These are phyloP conservation scores for Zygoascus biomembranicola DNA, from an alignment of 805 yeast genomes.

Conservation along the genomic window DNA sequence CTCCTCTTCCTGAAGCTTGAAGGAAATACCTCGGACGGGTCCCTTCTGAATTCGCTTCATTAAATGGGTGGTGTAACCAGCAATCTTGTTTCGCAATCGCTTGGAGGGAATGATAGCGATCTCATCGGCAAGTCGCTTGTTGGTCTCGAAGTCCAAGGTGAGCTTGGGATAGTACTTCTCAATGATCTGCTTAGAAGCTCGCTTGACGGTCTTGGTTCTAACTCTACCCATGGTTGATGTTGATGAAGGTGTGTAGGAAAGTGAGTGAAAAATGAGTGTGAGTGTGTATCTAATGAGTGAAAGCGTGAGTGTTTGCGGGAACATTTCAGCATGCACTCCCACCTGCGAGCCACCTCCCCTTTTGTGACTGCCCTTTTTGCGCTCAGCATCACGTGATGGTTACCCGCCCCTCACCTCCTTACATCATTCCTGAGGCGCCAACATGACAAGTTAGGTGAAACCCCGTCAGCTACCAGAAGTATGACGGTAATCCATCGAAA, in stretches of 20 bases:
- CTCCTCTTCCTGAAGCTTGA: slow-evolving; percentile 99
- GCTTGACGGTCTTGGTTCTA: slow-evolving; percentile 99
- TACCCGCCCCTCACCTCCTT: not conserved
- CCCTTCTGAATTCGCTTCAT: slow-evolving; percentile 99
- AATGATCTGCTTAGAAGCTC: slow-evolving; percentile 99
- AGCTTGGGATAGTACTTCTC: slow-evolving; percentile 99
- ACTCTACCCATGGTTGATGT: slow-evolving; percentile 77
- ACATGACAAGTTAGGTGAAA: not conserved
- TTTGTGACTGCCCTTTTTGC: not conserved
- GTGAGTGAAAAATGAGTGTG: not conserved
- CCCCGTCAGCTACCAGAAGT: not conserved
- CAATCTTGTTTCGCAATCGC: slow-evolving; percentile 99
- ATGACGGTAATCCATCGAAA: slow-evolving; percentile 34
- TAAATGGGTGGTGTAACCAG: slow-evolving; percentile 99
- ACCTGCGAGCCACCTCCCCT: not conserved
- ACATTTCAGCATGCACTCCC: not conserved
- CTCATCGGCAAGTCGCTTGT: slow-evolving; percentile 98
- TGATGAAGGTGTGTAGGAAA: not conserved
- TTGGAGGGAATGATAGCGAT: slow-evolving; percentile 98
- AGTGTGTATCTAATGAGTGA: not conserved
- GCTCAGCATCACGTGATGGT: not conserved
- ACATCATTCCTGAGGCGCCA: not conserved
- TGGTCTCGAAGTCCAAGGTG: slow-evolving; percentile 98
- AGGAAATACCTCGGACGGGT: slow-evolving; percentile 99
- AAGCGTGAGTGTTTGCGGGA: not conserved